Percentiles rank a stretch among this genome's conserved stretches.
These are phyloP conservation scores for Antitrichia curtipendula DNA, from an alignment of 225 moss, liverwort and hornwort genomes.

Conservation along the genomic window DNA sequence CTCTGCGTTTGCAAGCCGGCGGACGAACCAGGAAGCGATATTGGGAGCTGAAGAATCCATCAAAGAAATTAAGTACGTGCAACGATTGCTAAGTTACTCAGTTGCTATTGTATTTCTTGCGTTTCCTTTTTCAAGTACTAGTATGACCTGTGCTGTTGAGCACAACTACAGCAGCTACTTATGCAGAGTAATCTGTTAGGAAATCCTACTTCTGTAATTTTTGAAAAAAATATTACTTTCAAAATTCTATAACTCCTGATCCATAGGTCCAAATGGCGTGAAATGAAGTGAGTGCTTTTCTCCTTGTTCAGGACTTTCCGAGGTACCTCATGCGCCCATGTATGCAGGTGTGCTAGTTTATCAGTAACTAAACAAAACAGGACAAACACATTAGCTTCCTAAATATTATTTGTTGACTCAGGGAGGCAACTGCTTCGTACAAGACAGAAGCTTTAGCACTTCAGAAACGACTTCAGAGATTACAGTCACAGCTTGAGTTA, in stretches of 20 bases:
- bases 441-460: conserved; percentile 64
- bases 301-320: not conserved
- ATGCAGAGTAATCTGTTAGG: not conserved
- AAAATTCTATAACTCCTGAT: not conserved
- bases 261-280: not conserved
- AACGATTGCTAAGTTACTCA: not conserved
- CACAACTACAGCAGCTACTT: not conserved
- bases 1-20: conserved; percentile 81
- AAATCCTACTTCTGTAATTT: not conserved
- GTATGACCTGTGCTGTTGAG: not conserved
- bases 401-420: not conserved
- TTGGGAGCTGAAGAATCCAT: conserved; percentile 89
- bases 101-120: not conserved
- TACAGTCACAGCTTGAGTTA: conserved; percentile 78
- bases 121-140: not conserved
- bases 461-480: conserved; percentile 65
- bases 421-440: conserved; percentile 70
- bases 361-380: not conserved
- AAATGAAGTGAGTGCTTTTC: not conserved
- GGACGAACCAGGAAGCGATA: conserved; percentile 87
- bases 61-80: conserved; percentile 72
- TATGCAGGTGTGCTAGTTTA: not conserved
- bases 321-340: not conserved
- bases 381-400: not conserved
- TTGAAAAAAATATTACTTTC: not conserved